A percentile compares a stretch with the other conserved stretches of the same genome.
Evolutionary conservation across 148 eudicot genomes (phyloP).

Genomic region (Camellia granthamiana): DNA sequence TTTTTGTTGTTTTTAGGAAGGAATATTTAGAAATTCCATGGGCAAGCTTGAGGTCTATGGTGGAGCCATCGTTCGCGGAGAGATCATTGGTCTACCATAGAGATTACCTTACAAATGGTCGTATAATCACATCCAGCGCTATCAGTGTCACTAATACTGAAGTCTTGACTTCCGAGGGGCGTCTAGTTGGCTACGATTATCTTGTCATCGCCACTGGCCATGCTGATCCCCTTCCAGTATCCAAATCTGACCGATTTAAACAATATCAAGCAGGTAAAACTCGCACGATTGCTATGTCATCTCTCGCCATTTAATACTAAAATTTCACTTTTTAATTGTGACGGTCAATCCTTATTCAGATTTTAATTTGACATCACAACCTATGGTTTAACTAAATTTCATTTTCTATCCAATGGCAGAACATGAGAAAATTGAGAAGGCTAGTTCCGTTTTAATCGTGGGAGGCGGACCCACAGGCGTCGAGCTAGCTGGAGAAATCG

Average conservation of each 20-base stretch:
- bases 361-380: not conserved
- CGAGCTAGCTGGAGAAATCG: constrained; percentile 61
- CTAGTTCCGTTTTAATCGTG: constrained; percentile 46
- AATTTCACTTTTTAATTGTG: too few relatives aligned
- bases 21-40: constrained; percentile 65
- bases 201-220: constrained; percentile 70
- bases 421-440: constrained; percentile 38
- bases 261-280: constrained; percentile 48
- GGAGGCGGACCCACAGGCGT: constrained; percentile 74
- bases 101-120: constrained; percentile 47
- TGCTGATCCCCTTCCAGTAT: constrained; percentile 30
- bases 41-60: constrained; percentile 54
- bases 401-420: constrained; percentile 34
- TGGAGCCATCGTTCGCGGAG: constrained; percentile 63
- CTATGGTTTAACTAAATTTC: constrained; percentile 7
- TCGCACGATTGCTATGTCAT: not conserved
- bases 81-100: constrained; percentile 49
- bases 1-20: constrained; percentile 30
- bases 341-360: too few relatives aligned
- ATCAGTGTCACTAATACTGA: constrained; percentile 32
- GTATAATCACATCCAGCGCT: constrained; percentile 38
- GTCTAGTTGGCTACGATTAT: constrained; percentile 43
- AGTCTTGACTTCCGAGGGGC: constrained; percentile 49
- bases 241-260: constrained; percentile 40
- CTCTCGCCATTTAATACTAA: too few relatives aligned